These are phyloP conservation scores for Trametes polyzona DNA, from an alignment of 1,284 basidiomycete genomes.

Conservation along the genomic window DNA sequence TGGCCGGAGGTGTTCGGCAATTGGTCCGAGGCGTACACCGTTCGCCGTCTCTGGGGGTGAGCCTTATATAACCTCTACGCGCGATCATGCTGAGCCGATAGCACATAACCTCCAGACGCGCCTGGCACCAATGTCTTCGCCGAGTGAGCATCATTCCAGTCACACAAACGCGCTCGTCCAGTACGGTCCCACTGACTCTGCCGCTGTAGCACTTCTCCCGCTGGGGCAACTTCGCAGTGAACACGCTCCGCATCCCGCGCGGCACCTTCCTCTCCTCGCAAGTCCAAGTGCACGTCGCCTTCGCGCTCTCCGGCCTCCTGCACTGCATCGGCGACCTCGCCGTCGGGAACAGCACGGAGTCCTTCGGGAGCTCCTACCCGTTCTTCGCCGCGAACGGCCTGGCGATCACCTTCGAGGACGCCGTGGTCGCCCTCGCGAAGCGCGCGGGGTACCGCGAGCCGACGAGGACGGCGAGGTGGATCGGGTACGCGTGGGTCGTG, in stretches of 20 bases:
- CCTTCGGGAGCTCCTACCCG: slow-evolving; percentile 5
- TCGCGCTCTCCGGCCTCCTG: slow-evolving; percentile 15
- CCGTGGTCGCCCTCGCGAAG: slow-evolving; percentile 5
- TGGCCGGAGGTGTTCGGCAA: slow-evolving; percentile 41
- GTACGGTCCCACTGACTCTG: neutral
- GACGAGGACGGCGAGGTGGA: neutral
- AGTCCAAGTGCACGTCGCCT: slow-evolving; percentile 17
- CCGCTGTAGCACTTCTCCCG: slow-evolving; percentile 10
- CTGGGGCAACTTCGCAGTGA: slow-evolving; percentile 10
- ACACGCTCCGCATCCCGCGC: slow-evolving; percentile 7
- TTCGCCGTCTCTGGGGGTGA: slow-evolving; percentile 43
- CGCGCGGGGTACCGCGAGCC: neutral
- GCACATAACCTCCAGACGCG: slow-evolving; percentile 27
- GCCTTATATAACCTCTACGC: slow-evolving; percentile 13
- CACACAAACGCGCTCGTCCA: no score
- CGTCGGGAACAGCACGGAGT: neutral
- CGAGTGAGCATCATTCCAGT: slow-evolving; percentile 2
- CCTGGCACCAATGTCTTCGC: slow-evolving; percentile 37
- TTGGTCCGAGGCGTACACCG: slow-evolving; percentile 40
- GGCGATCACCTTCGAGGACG: slow-evolving; percentile 18
- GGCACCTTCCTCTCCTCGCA: slow-evolving; percentile 19
- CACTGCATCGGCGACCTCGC: slow-evolving; percentile 20
- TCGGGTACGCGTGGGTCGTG: slow-evolving; percentile 28
- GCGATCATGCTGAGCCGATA: neutral
- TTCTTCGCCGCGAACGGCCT: slow-evolving; percentile 18